A percentile compares a stretch with the other conserved stretches of the same genome.
Evolutionary conservation across 1,284 basidiomycete genomes (phyloP).

Genomic region (Ganoderma sp.): DNA sequence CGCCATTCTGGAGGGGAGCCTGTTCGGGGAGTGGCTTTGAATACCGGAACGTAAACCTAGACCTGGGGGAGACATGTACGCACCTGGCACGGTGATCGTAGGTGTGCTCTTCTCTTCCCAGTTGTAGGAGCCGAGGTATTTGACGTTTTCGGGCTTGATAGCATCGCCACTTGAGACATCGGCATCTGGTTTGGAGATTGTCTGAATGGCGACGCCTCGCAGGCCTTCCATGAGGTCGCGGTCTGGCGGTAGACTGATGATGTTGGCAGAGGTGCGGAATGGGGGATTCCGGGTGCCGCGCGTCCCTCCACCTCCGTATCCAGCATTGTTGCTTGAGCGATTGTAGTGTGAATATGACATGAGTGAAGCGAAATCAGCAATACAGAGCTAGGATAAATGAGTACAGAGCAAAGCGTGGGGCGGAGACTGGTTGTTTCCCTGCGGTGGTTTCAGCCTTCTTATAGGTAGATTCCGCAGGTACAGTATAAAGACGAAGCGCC

Average conservation of each 20-base stretch:
- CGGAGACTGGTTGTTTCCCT: not conserved
- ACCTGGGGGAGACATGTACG: slow-evolving; percentile 10
- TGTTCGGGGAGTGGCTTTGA: slow-evolving; percentile 30
- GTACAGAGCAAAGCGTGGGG: not conserved
- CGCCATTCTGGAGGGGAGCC: slow-evolving; percentile 60
- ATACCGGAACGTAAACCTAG: not conserved
- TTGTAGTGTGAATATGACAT: slow-evolving; percentile 11
- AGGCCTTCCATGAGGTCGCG: slow-evolving; percentile 27
- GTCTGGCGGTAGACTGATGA: slow-evolving; percentile 18
- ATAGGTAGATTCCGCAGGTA: not conserved
- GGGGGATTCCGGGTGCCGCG: not conserved
- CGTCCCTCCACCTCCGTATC: not conserved
- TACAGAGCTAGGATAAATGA: not conserved
- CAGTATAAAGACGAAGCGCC: not conserved
- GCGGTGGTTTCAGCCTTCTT: not conserved
- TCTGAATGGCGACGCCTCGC: slow-evolving; percentile 4
- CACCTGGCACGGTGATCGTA: slow-evolving; percentile 65
- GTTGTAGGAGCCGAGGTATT: slow-evolving; percentile 61
- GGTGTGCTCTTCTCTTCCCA: slow-evolving; percentile 52
- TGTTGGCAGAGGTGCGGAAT: not conserved
- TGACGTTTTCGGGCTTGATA: slow-evolving; percentile 38
- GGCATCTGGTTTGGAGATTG: slow-evolving; percentile 15
- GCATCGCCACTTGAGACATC: not conserved
- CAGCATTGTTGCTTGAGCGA: not conserved
- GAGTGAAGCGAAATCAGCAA: not conserved